These are phyloP conservation scores for Anethum foeniculum DNA, from an alignment of 140 eudicot species.

Conservation along the genomic window DNA sequence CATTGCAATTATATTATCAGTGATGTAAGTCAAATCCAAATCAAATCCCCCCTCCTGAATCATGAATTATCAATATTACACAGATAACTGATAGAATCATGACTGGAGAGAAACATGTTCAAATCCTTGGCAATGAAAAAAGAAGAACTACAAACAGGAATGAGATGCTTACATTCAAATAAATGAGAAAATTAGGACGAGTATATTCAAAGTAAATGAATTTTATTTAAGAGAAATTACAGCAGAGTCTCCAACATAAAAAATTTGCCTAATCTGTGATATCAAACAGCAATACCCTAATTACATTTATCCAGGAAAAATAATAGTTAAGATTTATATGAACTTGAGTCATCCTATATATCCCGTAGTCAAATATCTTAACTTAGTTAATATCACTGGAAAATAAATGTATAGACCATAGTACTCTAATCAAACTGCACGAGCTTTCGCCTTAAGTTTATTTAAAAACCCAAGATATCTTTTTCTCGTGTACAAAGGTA, in stretches of 20 bases:
- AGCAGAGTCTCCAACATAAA: not conserved
- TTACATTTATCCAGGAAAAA: not conserved
- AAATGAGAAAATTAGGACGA: not conserved
- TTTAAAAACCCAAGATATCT: not conserved
- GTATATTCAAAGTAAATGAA: not conserved
- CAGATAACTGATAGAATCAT: not conserved
- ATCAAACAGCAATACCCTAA: not conserved
- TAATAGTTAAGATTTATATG: not conserved
- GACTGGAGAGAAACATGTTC: not conserved
- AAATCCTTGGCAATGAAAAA: not conserved
- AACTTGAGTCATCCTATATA: not conserved
- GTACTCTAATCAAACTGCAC: not conserved
- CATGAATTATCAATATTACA: conserved; percentile 13
- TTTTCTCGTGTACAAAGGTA: not conserved
- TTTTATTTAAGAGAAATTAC: not conserved
- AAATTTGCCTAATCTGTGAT: not conserved
- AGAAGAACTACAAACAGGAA: not conserved
- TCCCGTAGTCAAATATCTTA: not conserved
- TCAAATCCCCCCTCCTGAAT: conserved; percentile 90
- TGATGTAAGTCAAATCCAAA: conserved; percentile 93
- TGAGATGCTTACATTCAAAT: not conserved
- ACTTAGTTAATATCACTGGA: not conserved
- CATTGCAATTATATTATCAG: conserved; percentile 92
- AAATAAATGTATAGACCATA: not conserved
- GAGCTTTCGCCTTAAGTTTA: not conserved